Percentiles rank a stretch among this genome's conserved stretches.
phyloP scores from a whole-genome alignment of 164 flowering plant species.

The Magnolia sinica region DNA sequence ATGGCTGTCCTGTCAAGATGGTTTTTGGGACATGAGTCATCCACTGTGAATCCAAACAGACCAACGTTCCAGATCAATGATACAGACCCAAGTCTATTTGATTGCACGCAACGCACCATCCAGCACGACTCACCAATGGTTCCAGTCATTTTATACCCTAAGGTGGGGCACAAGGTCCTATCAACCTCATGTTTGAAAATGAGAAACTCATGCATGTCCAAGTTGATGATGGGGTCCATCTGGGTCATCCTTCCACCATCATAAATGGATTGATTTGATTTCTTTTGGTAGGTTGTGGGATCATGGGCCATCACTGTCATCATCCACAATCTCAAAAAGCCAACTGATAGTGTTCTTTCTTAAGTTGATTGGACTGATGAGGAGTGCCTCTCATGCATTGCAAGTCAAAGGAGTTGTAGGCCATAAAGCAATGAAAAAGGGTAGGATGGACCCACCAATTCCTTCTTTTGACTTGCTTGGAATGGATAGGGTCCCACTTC shows the following conservation, averaged over 20 bases:
- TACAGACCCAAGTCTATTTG: no score
- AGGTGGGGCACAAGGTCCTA: no score
- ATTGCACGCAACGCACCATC: no score
- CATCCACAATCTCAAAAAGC: neutral
- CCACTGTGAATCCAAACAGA: no score
- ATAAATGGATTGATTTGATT: neutral
- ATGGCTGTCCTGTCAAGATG: no score
- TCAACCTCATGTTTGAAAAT: no score
- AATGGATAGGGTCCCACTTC: neutral
- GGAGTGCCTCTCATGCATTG: neutral
- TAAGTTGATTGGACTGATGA: neutral
- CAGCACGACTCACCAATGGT: no score
- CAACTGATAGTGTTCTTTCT: neutral
- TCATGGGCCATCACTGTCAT: neutral
- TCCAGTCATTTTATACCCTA: no score
- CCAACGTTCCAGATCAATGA: no score
- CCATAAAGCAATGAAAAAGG: neutral
- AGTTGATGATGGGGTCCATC: neutral
- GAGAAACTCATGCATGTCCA: no score
- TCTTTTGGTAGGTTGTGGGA: neutral
- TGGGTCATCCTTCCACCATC: neutral
- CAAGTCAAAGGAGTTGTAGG: neutral
- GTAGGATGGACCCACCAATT: neutral
- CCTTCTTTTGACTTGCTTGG: neutral
- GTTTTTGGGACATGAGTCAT: no score